Base-by-base conservation (phyloP, 192 early-diverging fungal genomes). In the Coemansia sp. region DNA sequence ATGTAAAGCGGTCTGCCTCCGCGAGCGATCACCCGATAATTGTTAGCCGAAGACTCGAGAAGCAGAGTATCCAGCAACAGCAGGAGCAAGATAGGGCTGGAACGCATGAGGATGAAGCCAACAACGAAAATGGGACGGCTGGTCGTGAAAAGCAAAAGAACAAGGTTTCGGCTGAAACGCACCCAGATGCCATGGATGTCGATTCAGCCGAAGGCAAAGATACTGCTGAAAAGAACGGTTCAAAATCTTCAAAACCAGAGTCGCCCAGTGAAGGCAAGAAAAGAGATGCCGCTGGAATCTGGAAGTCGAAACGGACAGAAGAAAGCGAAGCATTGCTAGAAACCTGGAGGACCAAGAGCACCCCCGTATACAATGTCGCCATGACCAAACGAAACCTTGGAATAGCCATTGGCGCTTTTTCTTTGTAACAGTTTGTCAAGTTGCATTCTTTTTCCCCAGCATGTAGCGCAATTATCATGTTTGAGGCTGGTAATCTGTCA, bases 311-410 rank as follows among this genome's bases (percentile, higher is more conserved):
- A 60, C 50, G 69, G 43, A 40, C 71, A 38, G 23, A 52, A 32
- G 71, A 77, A 44, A 86, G 84, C 61, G 84, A 87, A 3, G 86
- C 89, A 48, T 86, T 90, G 53, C 66, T 96, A 16, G 86, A 83
- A 5, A 87, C 91, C 0, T 98, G 91, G 76, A 87, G 87, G 11
- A 99, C 97, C 4, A 98, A 98, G 76, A 86, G 86, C 70, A 98
- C 97, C 42, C 95, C 97, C 0, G 88, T 96, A 26, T 94, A 93
- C 71, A 86, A 86, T 58, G 84, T 96, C 42, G 77, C 88, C 67
- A 97, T 95, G 77, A 96, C 91, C 18, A 85, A 86, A 69, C 85
- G 91, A 40, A 99, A 98, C 72, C 79, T 99, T 10, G 88, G 92
- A 44, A 76, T 96, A 19, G 92, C 94, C 32, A 77, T 91, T 53